Evolutionary conservation across 352 stramenopile species (phyloP).

Genomic region (Globisporangium takayamanum): DNA sequence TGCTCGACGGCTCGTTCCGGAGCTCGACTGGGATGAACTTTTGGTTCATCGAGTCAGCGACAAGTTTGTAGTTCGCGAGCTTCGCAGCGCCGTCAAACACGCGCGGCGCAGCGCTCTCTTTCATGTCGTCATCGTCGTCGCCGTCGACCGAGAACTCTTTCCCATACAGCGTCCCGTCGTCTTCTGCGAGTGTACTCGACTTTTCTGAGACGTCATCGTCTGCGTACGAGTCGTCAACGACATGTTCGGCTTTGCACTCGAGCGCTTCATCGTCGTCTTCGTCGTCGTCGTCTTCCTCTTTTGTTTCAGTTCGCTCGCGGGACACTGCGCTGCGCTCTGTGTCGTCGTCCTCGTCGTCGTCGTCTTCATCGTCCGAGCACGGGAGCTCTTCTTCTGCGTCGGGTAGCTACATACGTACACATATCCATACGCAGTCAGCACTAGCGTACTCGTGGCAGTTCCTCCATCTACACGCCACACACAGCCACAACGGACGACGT

Average conservation of each 20-base stretch:
- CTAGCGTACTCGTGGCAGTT: background rate
- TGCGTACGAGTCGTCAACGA: constrained; percentile 55
- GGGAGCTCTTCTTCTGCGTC: constrained; percentile 29
- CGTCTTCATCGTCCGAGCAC: constrained; percentile 18
- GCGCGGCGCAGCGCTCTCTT: constrained; percentile 41
- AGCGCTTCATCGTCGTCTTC: constrained; percentile 40
- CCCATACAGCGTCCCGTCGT: constrained; percentile 79
- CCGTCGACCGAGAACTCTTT: constrained; percentile 61
- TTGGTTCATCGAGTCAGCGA: constrained; percentile 78
- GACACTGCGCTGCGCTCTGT: constrained; percentile 4
- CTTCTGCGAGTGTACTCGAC: constrained; percentile 64
- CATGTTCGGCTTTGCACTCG: constrained; percentile 17
- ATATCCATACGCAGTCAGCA: background rate
- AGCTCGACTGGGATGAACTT: constrained; percentile 73
- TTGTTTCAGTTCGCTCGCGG: constrained; percentile 7
- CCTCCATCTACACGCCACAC: background rate
- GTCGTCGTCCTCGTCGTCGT: constrained; percentile 11
- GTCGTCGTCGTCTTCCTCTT: constrained; percentile 17
- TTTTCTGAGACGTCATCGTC: constrained; percentile 47
- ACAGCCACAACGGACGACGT: constrained; percentile 5
- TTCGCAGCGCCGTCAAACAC: constrained; percentile 51
- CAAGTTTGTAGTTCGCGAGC: constrained; percentile 63
- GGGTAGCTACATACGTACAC: constrained; percentile 32
- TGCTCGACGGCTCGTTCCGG: constrained; percentile 43
- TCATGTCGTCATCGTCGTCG: constrained; percentile 32